phyloP scores from a whole-genome alignment of 805 yeast genomes.

The Ogataea ganodermae region DNA sequence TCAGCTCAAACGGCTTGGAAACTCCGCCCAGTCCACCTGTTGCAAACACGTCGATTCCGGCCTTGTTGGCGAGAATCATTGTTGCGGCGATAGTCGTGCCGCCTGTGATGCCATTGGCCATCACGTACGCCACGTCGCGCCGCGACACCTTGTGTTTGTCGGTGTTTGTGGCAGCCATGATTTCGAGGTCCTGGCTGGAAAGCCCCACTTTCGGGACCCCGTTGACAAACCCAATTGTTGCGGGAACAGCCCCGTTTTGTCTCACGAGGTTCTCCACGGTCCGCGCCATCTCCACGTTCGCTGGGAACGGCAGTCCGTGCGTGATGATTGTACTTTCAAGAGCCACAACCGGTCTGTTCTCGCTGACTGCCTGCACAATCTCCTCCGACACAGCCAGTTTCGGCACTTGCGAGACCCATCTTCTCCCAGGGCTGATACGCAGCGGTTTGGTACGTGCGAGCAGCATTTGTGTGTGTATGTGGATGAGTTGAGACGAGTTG shows the following conservation, averaged over 20 bases:
- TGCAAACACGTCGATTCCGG: slow-evolving; percentile 83
- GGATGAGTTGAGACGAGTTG: not conserved
- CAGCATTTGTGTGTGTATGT: not conserved
- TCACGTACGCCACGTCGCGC: slow-evolving; percentile 72
- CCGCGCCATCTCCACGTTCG: slow-evolving; percentile 70
- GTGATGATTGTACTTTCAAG: slow-evolving; percentile 86
- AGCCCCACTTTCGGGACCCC: slow-evolving; percentile 78
- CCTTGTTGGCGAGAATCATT: slow-evolving; percentile 73
- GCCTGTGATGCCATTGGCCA: slow-evolving; percentile 66
- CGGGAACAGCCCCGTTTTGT: slow-evolving; percentile 70
- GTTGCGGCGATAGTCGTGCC: slow-evolving; percentile 92
- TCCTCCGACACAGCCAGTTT: slow-evolving; percentile 41
- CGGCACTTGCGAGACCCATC: slow-evolving; percentile 4
- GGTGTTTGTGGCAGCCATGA: slow-evolving; percentile 43
- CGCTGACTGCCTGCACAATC: slow-evolving; percentile 59
- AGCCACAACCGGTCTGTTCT: slow-evolving; percentile 70
- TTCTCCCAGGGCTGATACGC: not conserved
- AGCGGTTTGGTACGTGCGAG: not conserved
- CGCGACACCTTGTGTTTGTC: slow-evolving; percentile 67
- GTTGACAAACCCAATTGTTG: slow-evolving; percentile 75
- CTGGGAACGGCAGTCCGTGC: slow-evolving; percentile 86
- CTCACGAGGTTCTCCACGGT: slow-evolving; percentile 66
- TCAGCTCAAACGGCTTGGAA: slow-evolving; percentile 70
- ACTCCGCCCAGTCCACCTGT: slow-evolving; percentile 96
- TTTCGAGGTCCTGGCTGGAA: slow-evolving; percentile 45